These are phyloP conservation scores for Amoeboaphelidium protococcarum DNA, from an alignment of 371 early-diverging fungal species.

Conservation along the genomic window DNA sequence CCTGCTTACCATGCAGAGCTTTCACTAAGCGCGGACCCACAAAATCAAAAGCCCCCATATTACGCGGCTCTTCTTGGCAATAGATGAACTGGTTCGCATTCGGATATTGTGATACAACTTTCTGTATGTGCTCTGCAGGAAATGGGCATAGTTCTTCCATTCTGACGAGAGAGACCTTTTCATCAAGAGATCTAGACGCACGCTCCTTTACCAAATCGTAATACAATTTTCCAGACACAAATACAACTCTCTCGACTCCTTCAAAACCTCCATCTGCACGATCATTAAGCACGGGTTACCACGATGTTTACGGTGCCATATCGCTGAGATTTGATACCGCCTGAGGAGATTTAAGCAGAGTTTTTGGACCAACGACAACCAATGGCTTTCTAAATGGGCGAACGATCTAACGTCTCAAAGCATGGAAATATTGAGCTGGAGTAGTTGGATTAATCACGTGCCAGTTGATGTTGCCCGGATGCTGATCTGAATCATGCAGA, in stretches of 20 bases:
- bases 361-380: constrained; percentile 65
- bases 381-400: constrained; percentile 73
- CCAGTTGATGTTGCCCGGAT: constrained; percentile 50
- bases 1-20: too few species aligned
- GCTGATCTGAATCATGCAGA: constrained; percentile 3
- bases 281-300: constrained; percentile 52
- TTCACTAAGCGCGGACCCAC: constrained; percentile 54
- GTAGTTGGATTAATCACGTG: constrained; percentile 74
- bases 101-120: constrained; percentile 30
- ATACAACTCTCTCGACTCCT: constrained; percentile 37
- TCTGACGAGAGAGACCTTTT: constrained; percentile 55
- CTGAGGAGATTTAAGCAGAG: constrained; percentile 29
- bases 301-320: constrained; percentile 53
- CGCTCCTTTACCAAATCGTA: constrained; percentile 63
- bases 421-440: constrained; percentile 87
- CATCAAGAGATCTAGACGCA: constrained; percentile 25
- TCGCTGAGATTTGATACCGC: constrained; percentile 47
- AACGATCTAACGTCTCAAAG: constrained; percentile 62
- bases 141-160: constrained; percentile 83
- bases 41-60: constrained; percentile 65
- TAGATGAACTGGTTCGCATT: constrained; percentile 44
- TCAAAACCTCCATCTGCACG: constrained; percentile 6
- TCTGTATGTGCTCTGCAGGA: constrained; percentile 37
- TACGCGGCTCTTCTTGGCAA: constrained; percentile 87
- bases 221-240: constrained; percentile 69